Evolutionary conservation across 768 basidiomycete genomes (phyloP), one percentile per base, ranked within the genome.

Genomic region (Russula foetens): DNA sequence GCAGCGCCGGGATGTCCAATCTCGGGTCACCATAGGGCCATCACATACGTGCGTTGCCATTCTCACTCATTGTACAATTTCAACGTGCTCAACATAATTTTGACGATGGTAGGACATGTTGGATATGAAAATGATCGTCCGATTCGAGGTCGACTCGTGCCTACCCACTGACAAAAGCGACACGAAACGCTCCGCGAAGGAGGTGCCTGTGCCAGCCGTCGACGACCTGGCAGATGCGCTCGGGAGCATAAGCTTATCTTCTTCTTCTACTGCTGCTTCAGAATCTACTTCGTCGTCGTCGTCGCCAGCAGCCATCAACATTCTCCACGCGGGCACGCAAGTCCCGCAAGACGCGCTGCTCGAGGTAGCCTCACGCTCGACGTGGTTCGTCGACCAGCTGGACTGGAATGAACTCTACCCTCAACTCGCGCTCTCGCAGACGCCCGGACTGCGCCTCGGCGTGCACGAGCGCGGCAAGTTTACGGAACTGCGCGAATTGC

Each of bases 341-440:
- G 60, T 64, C 6, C 56, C 62, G 1, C 67, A 67, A 44, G 54
- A 56, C 7, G 17, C 54, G 39, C 50, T 64, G 56, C 63, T 75
- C 56, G 76, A 76, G 51, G 62, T 77, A 41, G 69, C 69, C 43
- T 76, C 77, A 44, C 59, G 68, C 21, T 64, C 69, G 26, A 15
- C 29, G 33, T 50, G 50, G 15, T 62, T 39, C 53, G 46, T 70
- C n/a, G 66, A 70, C 1, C 33, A 46, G 4, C 74, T 75, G 59
- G 74, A 85, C 66, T 88, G 85, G 85, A 73, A 67, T 29, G 84
- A 86, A 14, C 72, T 75, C 1, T 88, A 83, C 69, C 81, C 83
- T 0, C 87, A 89, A 67, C 71, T 89, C 14, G 84, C 79, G 68
- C 77, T 90, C 56, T 87, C 88, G 7, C 84, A 85, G 67, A 89